phyloP scores from a whole-genome alignment of 257 asterid genomes.

The Gentiana dahurica region DNA sequence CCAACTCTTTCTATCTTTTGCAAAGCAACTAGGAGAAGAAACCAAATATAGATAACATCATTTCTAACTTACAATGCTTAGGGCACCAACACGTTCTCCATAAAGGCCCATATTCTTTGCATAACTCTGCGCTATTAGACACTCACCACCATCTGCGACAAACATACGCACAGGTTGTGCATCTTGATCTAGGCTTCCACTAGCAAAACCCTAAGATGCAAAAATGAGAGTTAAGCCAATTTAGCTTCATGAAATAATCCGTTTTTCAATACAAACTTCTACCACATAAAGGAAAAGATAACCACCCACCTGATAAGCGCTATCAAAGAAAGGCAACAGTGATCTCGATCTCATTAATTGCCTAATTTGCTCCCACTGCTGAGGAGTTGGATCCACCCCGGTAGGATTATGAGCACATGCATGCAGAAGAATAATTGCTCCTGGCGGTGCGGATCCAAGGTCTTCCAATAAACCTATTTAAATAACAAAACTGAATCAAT shows the following conservation, averaged over 20 bases:
- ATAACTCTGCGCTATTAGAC: conserved; percentile 87
- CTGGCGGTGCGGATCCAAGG: conserved; percentile 91
- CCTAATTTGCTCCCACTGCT: conserved; percentile 93
- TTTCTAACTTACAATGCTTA: conserved; percentile 68
- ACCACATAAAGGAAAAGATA: not conserved
- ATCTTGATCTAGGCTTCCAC: conserved; percentile 89
- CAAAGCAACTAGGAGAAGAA: not conserved
- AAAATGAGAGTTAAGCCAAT: not conserved
- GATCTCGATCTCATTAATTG: conserved; percentile 73
- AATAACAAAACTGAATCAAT: not conserved
- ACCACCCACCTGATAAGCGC: conserved; percentile 84
- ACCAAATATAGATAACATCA: not conserved
- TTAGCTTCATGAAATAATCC: not conserved
- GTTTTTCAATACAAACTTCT: not conserved
- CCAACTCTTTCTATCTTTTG: no score
- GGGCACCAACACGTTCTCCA: conserved; percentile 99
- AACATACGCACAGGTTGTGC: conserved; percentile 80
- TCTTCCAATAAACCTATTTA: conserved; percentile 87
- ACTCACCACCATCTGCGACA: conserved; percentile 92
- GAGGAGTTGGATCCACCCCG: conserved; percentile 93
- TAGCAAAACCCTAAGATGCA: conserved; percentile 76
- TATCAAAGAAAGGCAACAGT: conserved; percentile 89
- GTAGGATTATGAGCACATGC: conserved; percentile 99
- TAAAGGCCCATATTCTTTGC: conserved; percentile 98
- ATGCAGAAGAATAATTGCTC: conserved; percentile 90